phyloP scores from a whole-genome alignment of 2,329 filamentous ascomycete species.

The Aspergillus transmontanensis region DNA sequence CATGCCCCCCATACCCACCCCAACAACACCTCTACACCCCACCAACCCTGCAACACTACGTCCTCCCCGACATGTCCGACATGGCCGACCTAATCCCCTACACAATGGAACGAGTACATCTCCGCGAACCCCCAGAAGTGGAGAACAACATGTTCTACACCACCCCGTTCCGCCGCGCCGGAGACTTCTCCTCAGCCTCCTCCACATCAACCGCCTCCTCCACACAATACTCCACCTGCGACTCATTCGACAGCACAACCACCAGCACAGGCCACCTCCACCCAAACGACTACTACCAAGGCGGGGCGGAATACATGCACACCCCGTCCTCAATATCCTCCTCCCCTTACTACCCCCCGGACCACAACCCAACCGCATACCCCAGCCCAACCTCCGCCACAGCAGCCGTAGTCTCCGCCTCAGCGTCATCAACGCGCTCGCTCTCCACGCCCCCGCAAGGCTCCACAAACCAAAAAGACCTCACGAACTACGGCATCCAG shows the following conservation, averaged over 20 bases:
- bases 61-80: not conserved
- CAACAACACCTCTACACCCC: not conserved
- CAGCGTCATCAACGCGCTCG: not conserved
- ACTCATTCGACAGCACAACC: not conserved
- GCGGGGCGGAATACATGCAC: not conserved
- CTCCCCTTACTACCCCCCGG: not conserved
- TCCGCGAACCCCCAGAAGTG: not conserved
- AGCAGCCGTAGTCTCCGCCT: not conserved
- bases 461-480: constrained; percentile 20
- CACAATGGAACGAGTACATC: not conserved
- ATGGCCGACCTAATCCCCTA: constrained; percentile 1
- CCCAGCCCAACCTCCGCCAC: not conserved
- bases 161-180: not conserved
- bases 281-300: not conserved
- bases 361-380: not conserved
- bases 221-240: not conserved
- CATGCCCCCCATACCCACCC: not conserved
- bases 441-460: not conserved
- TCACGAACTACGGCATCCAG: constrained; percentile 36
- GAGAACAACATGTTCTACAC: not conserved
- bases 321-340: not conserved
- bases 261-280: not conserved
- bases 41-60: constrained; percentile 2
- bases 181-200: not conserved
- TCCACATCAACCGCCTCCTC: not conserved